Evolutionary conservation across 2,329 filamentous ascomycete genomes (phyloP), one percentile per base, ranked within the genome.

Genomic region (Colletotrichum sp.): DNA sequence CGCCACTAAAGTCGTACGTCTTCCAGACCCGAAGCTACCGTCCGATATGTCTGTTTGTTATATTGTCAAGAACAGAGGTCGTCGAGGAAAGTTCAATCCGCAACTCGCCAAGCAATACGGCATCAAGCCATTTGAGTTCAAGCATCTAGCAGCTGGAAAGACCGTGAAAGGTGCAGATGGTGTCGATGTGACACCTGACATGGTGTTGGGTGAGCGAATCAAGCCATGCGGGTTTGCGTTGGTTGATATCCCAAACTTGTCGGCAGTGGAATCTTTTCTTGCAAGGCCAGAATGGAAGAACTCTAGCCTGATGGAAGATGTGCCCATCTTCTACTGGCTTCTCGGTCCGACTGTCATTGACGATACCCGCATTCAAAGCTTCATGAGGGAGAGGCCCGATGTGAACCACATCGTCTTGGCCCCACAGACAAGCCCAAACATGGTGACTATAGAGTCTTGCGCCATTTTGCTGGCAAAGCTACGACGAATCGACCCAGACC

Each of bases 361-460:
- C 5, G 90, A 97, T 82, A 81, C 89, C 13, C 88, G 88, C 26
- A 84, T 99, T 21, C 89, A 90, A 72, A 85, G 90, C 3, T 98
- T 98, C 82, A 95, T 98, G 84, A 80, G 89, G 32, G 88, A 90
- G 44, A 90, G 92, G 78, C 83, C 87, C 3, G 81, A 90, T 18
- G 84, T 95, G 44, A 90, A 94, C 82, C 97, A 99, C 83, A 87
- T 96, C 60, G 89, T 99, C 18, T 95, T 95, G 21, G 93, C 95
- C 2, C 85, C 90, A 4, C 95, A 98, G 68, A 89, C 89, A 64
- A 95, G 92, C 79, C 91, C 95, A 3, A 96, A 99, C 83, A 92
- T 93, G 81, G 87, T 98, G 49, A 85, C 93, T 0, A 88, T 97
- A 76, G 89, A 93, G 75, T 93, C 93, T 16, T 89, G 92, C 5